phyloP scores from a whole-genome alignment of 768 basidiomycete species.

The Lyophyllum decastes region DNA sequence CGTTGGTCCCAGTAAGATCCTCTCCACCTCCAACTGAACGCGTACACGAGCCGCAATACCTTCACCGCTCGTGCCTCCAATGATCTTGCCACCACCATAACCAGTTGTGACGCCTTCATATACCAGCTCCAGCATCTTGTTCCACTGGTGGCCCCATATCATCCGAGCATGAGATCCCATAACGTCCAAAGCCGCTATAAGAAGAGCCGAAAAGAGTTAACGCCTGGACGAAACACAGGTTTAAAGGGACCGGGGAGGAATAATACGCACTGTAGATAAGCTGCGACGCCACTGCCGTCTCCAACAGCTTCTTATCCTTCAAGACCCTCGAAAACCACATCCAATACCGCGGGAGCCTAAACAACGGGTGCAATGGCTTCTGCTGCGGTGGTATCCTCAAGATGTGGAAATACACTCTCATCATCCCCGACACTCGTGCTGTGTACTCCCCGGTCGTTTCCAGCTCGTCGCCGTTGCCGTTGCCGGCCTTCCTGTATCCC shows the following conservation, averaged over 20 bases:
- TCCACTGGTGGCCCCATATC: constrained; percentile 80
- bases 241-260: too few species aligned
- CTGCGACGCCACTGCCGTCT: constrained; percentile 61
- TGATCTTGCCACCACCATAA: constrained; percentile 42
- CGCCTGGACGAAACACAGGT: constrained; percentile 1
- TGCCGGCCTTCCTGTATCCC: constrained; percentile 51
- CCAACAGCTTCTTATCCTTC: constrained; percentile 50
- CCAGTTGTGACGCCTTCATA: constrained; percentile 65
- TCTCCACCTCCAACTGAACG: constrained; percentile 66
- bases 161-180: constrained; percentile 59
- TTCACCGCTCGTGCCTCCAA: constrained; percentile 64
- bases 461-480: constrained; percentile 33
- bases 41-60: constrained; percentile 66
- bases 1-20: constrained; percentile 32
- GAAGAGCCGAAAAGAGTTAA: constrained; percentile 11
- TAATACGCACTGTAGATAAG: constrained; percentile 64
- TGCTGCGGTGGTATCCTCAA: constrained; percentile 44
- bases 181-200: constrained; percentile 69
- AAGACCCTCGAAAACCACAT: constrained; percentile 69
- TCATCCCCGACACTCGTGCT: constrained; percentile 70
- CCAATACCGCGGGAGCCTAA: constrained; percentile 70
- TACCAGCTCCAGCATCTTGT: constrained; percentile 67
- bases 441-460: constrained; percentile 67
- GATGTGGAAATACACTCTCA: constrained; percentile 87
- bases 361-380: constrained; percentile 50